Evolutionary conservation across 2,329 filamentous ascomycete species (phyloP).

Genomic region (Sporothrix brunneoviolacea): DNA sequence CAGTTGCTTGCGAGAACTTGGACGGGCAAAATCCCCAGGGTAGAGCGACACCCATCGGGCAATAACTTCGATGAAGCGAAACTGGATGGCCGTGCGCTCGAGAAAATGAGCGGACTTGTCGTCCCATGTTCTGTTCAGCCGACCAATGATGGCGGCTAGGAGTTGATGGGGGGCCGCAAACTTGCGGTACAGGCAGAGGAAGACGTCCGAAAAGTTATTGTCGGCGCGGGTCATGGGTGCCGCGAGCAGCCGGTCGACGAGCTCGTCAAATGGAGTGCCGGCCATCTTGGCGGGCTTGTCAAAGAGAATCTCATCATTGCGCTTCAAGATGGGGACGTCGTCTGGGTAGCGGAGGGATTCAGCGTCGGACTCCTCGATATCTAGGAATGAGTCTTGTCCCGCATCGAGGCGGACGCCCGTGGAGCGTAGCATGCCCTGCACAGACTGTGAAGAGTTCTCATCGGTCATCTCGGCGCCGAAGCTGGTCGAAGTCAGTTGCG

Average conservation of each 20-base stretch:
- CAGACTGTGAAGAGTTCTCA: conserved; percentile 38
- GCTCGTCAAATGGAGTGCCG: conserved; percentile 58
- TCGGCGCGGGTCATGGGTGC: conserved; percentile 82
- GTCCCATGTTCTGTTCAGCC: conserved; percentile 64
- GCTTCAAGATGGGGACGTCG: conserved; percentile 59
- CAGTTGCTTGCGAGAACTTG: conserved; percentile 63
- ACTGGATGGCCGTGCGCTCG: conserved; percentile 70
- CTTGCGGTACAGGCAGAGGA: conserved; percentile 88
- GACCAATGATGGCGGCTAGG: conserved; percentile 68
- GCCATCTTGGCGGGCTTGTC: conserved; percentile 44
- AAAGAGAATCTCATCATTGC: conserved; percentile 57
- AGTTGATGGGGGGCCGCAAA: conserved; percentile 78
- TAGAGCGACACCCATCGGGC: conserved; percentile 87
- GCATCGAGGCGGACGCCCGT: conserved; percentile 48
- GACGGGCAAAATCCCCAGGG: conserved; percentile 84
- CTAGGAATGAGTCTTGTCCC: conserved; percentile 51
- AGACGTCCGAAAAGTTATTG: conserved; percentile 79
- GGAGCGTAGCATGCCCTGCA: conserved; percentile 44
- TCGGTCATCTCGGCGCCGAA: conserved; percentile 36
- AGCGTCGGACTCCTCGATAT: conserved; percentile 63
- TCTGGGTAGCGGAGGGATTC: conserved; percentile 62
- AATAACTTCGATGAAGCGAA: conserved; percentile 75
- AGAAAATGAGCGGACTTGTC: conserved; percentile 63
- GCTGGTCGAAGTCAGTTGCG: conserved; percentile 21
- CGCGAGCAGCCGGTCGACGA: conserved; percentile 80